Conservation (phyloP, 1,284 basidiomycete species). For the Microbotryum scabiosae region DNA sequence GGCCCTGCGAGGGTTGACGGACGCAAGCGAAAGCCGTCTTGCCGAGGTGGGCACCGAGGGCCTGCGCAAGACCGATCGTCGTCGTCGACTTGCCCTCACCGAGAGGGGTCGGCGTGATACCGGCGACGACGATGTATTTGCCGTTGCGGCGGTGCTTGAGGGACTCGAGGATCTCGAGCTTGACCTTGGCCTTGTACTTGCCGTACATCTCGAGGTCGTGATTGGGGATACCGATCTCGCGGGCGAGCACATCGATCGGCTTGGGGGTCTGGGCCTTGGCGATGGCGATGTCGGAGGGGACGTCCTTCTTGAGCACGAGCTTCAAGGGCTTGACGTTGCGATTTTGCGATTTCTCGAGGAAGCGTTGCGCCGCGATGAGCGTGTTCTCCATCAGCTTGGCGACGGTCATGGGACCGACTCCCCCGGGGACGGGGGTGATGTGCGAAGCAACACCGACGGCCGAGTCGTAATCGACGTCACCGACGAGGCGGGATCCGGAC, state of each 20-base stretch:
- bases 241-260: constrained; percentile 70
- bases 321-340: constrained; percentile 66
- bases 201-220: constrained; percentile 93
- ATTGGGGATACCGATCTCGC: constrained; percentile 77
- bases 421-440: constrained; percentile 97
- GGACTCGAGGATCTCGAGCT: constrained; percentile 77
- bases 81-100: constrained; percentile 99
- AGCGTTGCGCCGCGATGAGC: constrained; percentile 69
- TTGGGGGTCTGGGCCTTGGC: constrained; percentile 93
- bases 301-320: constrained; percentile 68
- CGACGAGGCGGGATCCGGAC: constrained; percentile 89
- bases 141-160: constrained; percentile 76
- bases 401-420: constrained; percentile 99
- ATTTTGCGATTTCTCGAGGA: constrained; percentile 59
- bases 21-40: constrained; percentile 95
- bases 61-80: constrained; percentile 94
- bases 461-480: constrained; percentile 82
- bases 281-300: constrained; percentile 94
- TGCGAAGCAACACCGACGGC: constrained; percentile 69
- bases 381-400: constrained; percentile 98
- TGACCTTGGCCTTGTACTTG: constrained; percentile 94
- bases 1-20: constrained; percentile 97
- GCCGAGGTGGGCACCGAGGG: constrained; percentile 86
- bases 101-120: constrained; percentile 94
- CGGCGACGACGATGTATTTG: constrained; percentile 95